Evolutionary conservation across 2,329 filamentous ascomycete genomes (phyloP).

Genomic region (Orbilia ellipsospora): DNA sequence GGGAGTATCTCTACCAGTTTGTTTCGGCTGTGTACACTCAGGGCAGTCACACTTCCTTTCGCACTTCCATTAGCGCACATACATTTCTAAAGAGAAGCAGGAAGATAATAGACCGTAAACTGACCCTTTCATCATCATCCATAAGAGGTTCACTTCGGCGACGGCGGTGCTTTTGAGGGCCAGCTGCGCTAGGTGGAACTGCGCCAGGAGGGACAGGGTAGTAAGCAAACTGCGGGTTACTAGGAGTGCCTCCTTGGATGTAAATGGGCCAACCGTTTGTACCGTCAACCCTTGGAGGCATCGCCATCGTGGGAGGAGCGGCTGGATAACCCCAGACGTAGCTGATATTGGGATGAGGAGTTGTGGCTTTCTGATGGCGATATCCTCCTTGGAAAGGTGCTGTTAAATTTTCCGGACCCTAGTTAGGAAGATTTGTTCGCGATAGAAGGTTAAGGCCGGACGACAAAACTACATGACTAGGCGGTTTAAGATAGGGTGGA

Average conservation of each 20-base stretch:
- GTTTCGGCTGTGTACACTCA: conserved; percentile 20
- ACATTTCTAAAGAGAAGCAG: not conserved
- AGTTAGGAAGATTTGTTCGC: too few species aligned
- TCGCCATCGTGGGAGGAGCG: not conserved
- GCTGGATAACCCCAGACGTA: conserved; percentile 35
- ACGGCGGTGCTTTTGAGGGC: conserved; percentile 12
- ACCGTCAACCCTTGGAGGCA: conserved; percentile 15
- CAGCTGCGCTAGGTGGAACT: conserved; percentile 1
- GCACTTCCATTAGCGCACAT: not conserved
- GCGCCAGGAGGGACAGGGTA: conserved; percentile 25
- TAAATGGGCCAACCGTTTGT: conserved; percentile 46
- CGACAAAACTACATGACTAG: too few species aligned
- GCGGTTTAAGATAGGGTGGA: too few species aligned
- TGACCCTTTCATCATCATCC: conserved; percentile 38
- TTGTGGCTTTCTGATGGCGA: conserved; percentile 2
- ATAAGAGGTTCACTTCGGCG: conserved; percentile 3
- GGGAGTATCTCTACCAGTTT: not conserved
- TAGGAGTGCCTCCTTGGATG: conserved; percentile 39
- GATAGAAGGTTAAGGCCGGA: too few species aligned
- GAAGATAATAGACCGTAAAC: not conserved
- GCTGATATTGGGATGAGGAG: not conserved
- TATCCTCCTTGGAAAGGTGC: not conserved
- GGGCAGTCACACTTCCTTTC: conserved; percentile 29
- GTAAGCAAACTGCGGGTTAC: conserved; percentile 40
- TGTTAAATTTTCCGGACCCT: not conserved